Base-by-base conservation (phyloP, 1,139 yeast genomes). In the Yamadazyma dushanensis region DNA sequence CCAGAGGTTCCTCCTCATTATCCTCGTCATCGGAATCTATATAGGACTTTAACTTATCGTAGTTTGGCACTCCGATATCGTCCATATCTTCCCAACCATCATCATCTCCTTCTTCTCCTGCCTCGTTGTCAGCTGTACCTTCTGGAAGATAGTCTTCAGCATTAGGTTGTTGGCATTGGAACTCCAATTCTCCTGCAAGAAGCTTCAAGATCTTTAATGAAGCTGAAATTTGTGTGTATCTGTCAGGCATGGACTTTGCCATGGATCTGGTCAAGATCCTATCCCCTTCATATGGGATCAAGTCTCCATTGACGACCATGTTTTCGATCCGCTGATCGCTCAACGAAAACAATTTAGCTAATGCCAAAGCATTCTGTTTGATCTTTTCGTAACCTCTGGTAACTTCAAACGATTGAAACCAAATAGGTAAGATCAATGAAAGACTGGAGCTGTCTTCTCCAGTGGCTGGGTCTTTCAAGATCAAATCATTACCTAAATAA, bases 81-180 rank as follows among this genome's bases (percentile, higher is more conserved):
- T 83, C 90, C 49, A 84, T 63, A 51, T 87, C 95, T 53, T 88
- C 96, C 94, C 96, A 89, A 0, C 73, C 87, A 11, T 70, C 83
- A n/a, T 66, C 80, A 9, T 56, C 70, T 19, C 64, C 80, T n/a
- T 61, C 80, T 2, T 57, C 75, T 1, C 45, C 70, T 1, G 45
- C 70, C 2, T 50, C 38, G 2, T 56, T 73, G 1, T 46, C 69
- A 0, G 50, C 66, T 2, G 48, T 61, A 4, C 42, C 57, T 31
- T 50, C 56, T 8, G 67, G 59, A 32, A 66, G 52, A 44, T 58
- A 59, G 38, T 64, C 73, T 28, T 59, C 57, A 1, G 68, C 66
- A 46, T 67, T 64, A 21, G 75, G 65, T 56, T 73, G 64, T 53
- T 70, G 68, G 39, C 65, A 58, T 51, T 82, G 90, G 51, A 80